Percentiles rank a stretch among this genome's conserved stretches.
phyloP scores from a whole-genome alignment of 2,329 filamentous ascomycete species.

The Pezicula radicicola region DNA sequence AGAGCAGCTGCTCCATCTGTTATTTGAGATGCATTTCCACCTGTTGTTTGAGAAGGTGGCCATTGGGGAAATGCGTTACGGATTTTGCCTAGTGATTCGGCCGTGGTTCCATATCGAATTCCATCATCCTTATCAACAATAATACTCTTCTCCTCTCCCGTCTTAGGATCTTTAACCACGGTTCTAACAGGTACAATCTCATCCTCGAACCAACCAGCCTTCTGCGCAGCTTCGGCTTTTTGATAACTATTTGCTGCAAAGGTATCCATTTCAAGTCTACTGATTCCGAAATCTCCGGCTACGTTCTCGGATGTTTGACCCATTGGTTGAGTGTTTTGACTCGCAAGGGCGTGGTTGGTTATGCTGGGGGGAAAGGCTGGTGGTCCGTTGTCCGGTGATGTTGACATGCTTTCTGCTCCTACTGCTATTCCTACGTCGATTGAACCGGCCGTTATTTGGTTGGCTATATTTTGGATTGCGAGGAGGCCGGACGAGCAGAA shows the following conservation, averaged over 20 bases:
- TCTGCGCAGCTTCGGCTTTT: constrained; percentile 81
- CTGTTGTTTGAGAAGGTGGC: constrained; percentile 88
- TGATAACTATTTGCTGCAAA: constrained; percentile 88
- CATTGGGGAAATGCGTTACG: constrained; percentile 84
- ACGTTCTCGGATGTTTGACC: constrained; percentile 89
- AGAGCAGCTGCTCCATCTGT: constrained; percentile 95
- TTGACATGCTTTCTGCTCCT: constrained; percentile 92
- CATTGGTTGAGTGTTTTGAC: constrained; percentile 97
- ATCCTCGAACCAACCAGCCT: constrained; percentile 80
- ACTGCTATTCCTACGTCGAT: constrained; percentile 92
- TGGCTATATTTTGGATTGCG: constrained; percentile 88
- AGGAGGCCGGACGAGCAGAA: constrained; percentile 94
- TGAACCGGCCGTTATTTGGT: constrained; percentile 85
- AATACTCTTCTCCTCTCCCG: constrained; percentile 76
- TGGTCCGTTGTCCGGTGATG: constrained; percentile 77
- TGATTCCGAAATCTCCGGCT: constrained; percentile 77
- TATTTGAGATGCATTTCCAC: constrained; percentile 92
- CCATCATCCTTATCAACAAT: constrained; percentile 83
- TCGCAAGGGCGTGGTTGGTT: constrained; percentile 71
- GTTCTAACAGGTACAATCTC: constrained; percentile 86
- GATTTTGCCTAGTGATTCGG: constrained; percentile 86
- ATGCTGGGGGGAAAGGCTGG: constrained; percentile 84
- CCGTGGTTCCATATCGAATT: constrained; percentile 77
- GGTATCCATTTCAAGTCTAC: constrained; percentile 71
- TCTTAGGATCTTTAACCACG: constrained; percentile 84